Percentiles rank a stretch among this genome's conserved stretches.
These are phyloP conservation scores for Teratosphaeria epicoccoides DNA, from an alignment of 2,329 filamentous ascomycete species.

Conservation along the genomic window DNA sequence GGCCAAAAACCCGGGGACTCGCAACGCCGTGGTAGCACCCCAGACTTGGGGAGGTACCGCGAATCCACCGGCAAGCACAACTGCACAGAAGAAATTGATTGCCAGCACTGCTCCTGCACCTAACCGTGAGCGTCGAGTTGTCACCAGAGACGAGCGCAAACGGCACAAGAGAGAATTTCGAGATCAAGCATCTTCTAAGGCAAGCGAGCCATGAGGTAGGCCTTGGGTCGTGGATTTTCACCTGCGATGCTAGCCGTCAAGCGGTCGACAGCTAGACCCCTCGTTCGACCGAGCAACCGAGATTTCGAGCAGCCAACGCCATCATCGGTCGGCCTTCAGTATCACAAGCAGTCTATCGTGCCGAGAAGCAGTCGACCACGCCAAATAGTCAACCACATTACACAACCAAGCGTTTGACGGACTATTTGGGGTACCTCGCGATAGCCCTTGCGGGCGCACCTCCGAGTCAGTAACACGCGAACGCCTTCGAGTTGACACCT, in stretches of 20 bases:
- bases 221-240: background rate
- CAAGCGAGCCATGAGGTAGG: background rate
- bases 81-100: background rate
- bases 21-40: background rate
- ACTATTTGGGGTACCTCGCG: too few relatives aligned
- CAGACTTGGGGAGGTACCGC: background rate
- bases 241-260: background rate
- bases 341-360: too few relatives aligned
- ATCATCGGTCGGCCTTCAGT: too few relatives aligned
- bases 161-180: background rate
- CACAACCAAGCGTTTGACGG: too few relatives aligned
- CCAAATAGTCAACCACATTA: too few relatives aligned
- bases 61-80: background rate
- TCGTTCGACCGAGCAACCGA: too few relatives aligned
- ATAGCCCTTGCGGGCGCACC: too few relatives aligned
- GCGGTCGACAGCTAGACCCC: too few relatives aligned
- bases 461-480: too few relatives aligned
- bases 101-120: background rate
- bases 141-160: background rate
- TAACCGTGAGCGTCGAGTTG: background rate
- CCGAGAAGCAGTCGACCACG: too few relatives aligned
- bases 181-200: background rate
- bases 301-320: too few relatives aligned
- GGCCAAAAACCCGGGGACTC: background rate
- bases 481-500: too few relatives aligned